These are phyloP conservation scores for Dillenia suffruticosa DNA, from an alignment of 164 flowering plant species.

Conservation along the genomic window DNA sequence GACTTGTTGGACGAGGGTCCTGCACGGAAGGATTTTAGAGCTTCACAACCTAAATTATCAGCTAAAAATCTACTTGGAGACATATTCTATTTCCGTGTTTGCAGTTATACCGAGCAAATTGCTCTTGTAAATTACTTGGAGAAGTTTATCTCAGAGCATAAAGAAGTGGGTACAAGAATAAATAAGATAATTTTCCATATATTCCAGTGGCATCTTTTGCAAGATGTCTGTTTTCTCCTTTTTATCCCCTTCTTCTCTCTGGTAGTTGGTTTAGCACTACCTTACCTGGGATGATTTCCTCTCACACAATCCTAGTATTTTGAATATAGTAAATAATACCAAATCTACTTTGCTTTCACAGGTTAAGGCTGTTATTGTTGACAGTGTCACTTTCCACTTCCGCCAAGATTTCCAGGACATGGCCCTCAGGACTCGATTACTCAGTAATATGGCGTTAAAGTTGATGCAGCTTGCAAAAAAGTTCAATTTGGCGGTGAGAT, in stretches of 20 bases:
- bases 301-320: not conserved
- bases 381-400: constrained; percentile 90
- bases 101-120: constrained; percentile 93
- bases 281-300: not conserved
- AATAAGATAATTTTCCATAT: not conserved
- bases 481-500: constrained; percentile 67
- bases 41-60: constrained; percentile 30
- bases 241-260: too few species aligned
- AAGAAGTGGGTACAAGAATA: constrained; percentile 64
- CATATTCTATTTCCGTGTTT: constrained; percentile 77
- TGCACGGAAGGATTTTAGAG: constrained; percentile 29
- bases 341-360: constrained; percentile 18
- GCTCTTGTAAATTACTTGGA: constrained; percentile 77
- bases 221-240: too few species aligned
- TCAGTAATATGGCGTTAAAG: constrained; percentile 72
- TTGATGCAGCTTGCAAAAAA: constrained; percentile 82
- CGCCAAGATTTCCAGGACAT: constrained; percentile 90
- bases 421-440: constrained; percentile 79
- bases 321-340: too few species aligned
- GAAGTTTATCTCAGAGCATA: constrained; percentile 74
- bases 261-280: too few species aligned
- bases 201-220: too few species aligned
- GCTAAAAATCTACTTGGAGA: constrained; percentile 62
- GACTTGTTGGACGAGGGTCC: constrained; percentile 41
- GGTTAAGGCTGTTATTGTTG: constrained; percentile 77